These are phyloP conservation scores for Cyclostephanos tholiformis DNA, from an alignment of 108 stramenopile species.

Conservation along the genomic window DNA sequence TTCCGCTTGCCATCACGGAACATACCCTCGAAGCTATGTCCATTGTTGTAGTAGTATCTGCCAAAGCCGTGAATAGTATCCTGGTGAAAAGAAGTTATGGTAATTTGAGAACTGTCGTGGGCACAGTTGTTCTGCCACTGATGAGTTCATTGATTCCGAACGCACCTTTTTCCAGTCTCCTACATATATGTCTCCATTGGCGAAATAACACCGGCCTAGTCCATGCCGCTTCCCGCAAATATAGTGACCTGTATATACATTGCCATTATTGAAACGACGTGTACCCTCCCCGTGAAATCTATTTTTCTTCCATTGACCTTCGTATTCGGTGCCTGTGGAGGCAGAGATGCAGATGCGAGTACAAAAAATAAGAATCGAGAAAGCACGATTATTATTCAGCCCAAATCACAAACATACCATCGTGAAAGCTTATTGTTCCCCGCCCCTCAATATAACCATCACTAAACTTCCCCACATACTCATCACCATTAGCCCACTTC, in stretches of 20 bases:
- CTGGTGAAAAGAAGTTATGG: background rate
- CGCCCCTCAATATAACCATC: conserved; percentile 60
- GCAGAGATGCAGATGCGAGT: background rate
- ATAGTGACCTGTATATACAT: conserved; percentile 60
- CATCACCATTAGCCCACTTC: conserved; percentile 65
- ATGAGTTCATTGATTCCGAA: background rate
- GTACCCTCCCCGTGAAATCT: conserved; percentile 62
- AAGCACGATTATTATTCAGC: background rate
- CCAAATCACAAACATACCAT: conserved; percentile 41
- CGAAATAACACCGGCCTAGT: conserved; percentile 59
- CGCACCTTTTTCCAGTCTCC: conserved; percentile 46
- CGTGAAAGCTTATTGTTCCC: conserved; percentile 55
- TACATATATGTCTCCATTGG: conserved; percentile 64
- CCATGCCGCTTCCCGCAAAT: conserved; percentile 55
- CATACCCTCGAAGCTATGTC: conserved; percentile 59
- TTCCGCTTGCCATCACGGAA: conserved; percentile 55
- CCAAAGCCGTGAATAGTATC: conserved; percentile 66
- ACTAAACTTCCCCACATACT: conserved; percentile 60
- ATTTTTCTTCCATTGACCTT: conserved; percentile 64
- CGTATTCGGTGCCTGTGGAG: conserved; percentile 57
- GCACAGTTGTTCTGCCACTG: background rate
- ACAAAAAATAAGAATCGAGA: background rate
- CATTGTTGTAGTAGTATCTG: conserved; percentile 62
- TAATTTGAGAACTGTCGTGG: conserved; percentile 5
- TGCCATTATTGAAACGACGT: conserved; percentile 62